Base-by-base conservation (phyloP, 257 asterid genomes). In the Solanum infundibuliforme region DNA sequence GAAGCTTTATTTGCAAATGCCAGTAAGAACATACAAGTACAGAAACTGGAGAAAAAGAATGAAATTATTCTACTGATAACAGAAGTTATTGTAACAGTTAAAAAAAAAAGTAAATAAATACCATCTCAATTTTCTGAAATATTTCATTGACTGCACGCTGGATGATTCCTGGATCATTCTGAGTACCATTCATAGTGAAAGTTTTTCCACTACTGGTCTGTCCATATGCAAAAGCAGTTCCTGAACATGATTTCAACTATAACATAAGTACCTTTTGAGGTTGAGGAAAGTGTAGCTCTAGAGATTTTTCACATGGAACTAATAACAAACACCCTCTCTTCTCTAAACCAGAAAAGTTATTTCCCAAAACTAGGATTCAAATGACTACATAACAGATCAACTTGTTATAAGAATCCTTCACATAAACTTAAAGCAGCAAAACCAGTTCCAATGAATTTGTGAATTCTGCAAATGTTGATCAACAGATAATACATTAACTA, bases 121-220 rank as follows among this genome's bases (percentile, higher is more conserved):
- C 99, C 99, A 82, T 89, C 87, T 93, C 94, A 88, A 89, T 94
- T 88, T 94, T 93, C 32, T 87, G 88, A 86, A 97, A 97, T 88
- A 96, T 92, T 87, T 97, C 98, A 91, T 90, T 93, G 68, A 97
- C 98, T 46, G 99, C 97, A 89, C 94, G 91, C 27, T 90, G 94
- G 90, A 96, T 96, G 69, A 97, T 90, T 87, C 99, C 99, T 14
- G 98, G 98, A 92, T 97, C 98, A 90, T 90, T 92, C 83, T 94
- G 96, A 13, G 98, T 95, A 88, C 99, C 98, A 89, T 97, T 97
- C 99, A 97, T 97, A 34, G 99, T 97, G 89, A 88, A 97, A 13
- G 99, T 97, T 92, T 97, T 96, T 36, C 99, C 99, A 91, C 99
- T 97, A 87, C 99, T 97, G 69, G 99, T 97, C 92, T 97, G 99